Conservation (phyloP, 2,329 filamentous ascomycete species). For the Penicillium sp. region DNA sequence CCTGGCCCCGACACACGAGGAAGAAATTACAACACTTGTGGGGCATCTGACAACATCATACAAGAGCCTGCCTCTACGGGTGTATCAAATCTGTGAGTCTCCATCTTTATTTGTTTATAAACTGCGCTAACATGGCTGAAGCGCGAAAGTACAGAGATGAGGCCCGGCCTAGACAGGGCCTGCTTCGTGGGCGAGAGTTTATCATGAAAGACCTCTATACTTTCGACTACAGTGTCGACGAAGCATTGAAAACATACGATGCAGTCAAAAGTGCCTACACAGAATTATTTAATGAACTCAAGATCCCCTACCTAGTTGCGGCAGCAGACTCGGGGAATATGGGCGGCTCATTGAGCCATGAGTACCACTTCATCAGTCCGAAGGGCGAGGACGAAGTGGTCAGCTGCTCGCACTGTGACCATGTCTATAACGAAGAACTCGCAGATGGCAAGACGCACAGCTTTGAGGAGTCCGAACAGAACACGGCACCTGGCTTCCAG, state of each 20-base stretch:
- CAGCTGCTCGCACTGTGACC: conserved; percentile 62
- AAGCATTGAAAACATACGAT: conserved; percentile 72
- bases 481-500: conserved; percentile 17
- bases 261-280: conserved; percentile 65
- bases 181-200: conserved; percentile 83
- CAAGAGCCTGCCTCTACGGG: conserved; percentile 70
- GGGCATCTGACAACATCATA: conserved; percentile 67
- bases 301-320: conserved; percentile 72
- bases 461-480: conserved; percentile 4
- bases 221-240: conserved; percentile 61
- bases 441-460: conserved; percentile 41
- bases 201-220: conserved; percentile 98
- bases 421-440: conserved; percentile 83
- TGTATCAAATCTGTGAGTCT: conserved; percentile 75
- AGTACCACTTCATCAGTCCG: conserved; percentile 74
- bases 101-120: too few species aligned
- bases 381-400: conserved; percentile 81
- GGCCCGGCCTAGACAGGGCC: conserved; percentile 72
- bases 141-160: conserved; percentile 93
- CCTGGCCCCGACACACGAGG: conserved; percentile 87
- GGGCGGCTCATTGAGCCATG: conserved; percentile 84
- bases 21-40: conserved; percentile 83
- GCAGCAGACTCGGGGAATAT: conserved; percentile 93
- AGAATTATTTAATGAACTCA: conserved; percentile 70
- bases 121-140: conserved; percentile 26